Evolutionary conservation across 208 protist genomes (phyloP).

Genomic region (Wallacemonas sp.): DNA sequence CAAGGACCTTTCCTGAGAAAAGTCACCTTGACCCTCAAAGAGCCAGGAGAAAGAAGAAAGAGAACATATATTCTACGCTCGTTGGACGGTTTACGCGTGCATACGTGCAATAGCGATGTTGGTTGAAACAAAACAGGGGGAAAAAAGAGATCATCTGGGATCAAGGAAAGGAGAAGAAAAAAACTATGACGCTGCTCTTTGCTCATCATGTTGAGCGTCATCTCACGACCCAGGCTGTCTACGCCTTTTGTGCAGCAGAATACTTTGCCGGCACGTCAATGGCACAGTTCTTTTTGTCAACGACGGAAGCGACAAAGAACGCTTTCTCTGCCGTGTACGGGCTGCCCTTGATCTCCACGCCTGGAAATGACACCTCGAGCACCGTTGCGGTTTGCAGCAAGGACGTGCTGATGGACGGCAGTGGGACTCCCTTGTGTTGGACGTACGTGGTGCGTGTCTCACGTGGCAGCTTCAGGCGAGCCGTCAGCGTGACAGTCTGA

Average conservation of each 20-base stretch:
- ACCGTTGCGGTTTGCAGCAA: neutral
- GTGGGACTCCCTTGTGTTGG: constrained; percentile 10
- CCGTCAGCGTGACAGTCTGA: constrained; percentile 11
- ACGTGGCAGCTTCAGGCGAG: constrained; percentile 4
- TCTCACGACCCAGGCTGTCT: neutral
- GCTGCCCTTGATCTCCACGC: constrained; percentile 7
- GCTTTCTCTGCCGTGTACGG: constrained; percentile 10
- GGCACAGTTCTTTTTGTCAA: neutral
- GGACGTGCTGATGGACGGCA: constrained; percentile 1
- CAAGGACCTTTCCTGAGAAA: too few relatives aligned
- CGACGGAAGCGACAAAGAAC: constrained; percentile 7
- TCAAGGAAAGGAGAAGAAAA: constrained; percentile 5
- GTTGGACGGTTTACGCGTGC: neutral
- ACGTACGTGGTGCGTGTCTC: constrained; percentile 8
- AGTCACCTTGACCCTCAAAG: too few relatives aligned
- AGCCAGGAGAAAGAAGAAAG: constrained; percentile 45
- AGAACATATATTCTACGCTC: constrained; percentile 21
- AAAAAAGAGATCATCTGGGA: too few relatives aligned
- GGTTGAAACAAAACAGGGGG: constrained; percentile 21
- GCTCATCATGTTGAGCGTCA: too few relatives aligned
- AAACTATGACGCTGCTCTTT: too few relatives aligned
- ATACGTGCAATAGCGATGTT: constrained; percentile 35
- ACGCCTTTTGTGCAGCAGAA: neutral
- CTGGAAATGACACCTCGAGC: constrained; percentile 7
- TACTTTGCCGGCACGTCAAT: neutral